Percentiles rank a stretch among this genome's conserved stretches.
Conservation (phyloP, 169 alveolate genomes). For the Plasmodium coatneyi region DNA sequence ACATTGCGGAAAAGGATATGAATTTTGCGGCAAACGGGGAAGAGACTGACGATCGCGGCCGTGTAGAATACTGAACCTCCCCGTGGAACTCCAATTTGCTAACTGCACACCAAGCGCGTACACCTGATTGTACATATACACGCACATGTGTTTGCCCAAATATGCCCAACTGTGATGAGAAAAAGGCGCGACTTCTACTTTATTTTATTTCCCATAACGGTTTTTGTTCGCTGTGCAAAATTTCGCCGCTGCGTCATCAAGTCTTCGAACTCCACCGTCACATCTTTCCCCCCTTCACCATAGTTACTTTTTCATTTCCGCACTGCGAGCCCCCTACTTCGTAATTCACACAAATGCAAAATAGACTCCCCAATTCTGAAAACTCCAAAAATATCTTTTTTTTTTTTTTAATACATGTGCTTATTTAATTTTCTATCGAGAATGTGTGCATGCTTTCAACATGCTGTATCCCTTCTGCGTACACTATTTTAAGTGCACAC, state of each 20-base stretch:
- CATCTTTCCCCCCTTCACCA: not conserved
- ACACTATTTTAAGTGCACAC: not conserved
- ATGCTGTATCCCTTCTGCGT: not conserved
- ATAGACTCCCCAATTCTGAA: not conserved
- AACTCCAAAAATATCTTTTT: not conserved
- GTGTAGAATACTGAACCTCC: not conserved
- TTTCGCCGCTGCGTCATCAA: not conserved
- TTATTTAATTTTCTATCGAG: not conserved
- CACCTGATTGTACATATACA: not conserved
- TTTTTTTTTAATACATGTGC: not conserved
- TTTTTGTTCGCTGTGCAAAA: conserved; percentile 1
- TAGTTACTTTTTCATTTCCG: not conserved
- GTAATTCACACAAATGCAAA: not conserved
- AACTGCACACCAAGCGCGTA: not conserved
- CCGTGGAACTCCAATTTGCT: not conserved
- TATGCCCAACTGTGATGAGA: not conserved
- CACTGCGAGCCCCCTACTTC: not conserved
- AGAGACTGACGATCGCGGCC: not conserved
- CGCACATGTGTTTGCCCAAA: not conserved
- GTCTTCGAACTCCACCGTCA: not conserved
- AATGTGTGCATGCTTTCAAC: not conserved
- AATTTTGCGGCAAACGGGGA: not conserved
- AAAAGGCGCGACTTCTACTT: not conserved
- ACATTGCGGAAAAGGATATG: not conserved
- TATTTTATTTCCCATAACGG: not conserved